Evolutionary conservation across 1,284 basidiomycete genomes (phyloP).

Genomic region (Irpex sp.): DNA sequence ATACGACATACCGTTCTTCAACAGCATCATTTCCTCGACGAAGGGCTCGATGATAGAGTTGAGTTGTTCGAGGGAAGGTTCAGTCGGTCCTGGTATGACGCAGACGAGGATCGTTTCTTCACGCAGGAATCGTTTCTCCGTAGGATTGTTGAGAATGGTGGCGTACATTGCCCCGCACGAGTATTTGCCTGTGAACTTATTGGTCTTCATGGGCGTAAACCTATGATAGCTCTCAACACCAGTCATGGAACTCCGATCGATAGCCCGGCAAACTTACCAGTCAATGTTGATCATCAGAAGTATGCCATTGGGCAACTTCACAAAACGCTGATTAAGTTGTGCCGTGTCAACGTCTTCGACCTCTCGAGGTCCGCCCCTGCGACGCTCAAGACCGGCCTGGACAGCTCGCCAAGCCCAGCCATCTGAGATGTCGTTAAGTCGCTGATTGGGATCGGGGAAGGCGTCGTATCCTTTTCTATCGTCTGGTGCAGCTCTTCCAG

Average conservation of each 20-base stretch:
- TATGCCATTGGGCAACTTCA: slow-evolving; percentile 17
- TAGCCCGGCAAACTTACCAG: slow-evolving; percentile 13
- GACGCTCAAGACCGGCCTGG: slow-evolving; percentile 16
- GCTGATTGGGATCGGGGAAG: background rate
- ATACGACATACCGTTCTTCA: background rate
- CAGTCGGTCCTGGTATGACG: background rate
- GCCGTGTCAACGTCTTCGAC: slow-evolving; percentile 17
- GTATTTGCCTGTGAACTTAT: slow-evolving; percentile 1
- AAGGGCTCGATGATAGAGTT: background rate
- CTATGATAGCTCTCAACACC: no score
- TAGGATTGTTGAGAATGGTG: background rate
- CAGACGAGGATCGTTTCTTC: background rate
- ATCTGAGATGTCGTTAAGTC: slow-evolving; percentile 17
- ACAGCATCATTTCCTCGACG: background rate
- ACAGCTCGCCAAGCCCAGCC: slow-evolving; percentile 21
- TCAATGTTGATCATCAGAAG: slow-evolving; percentile 19
- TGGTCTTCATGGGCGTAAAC: background rate
- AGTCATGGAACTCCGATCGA: no score
- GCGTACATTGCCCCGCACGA: background rate
- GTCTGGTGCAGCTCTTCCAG: slow-evolving; percentile 3
- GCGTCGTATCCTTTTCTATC: background rate
- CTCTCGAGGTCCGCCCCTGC: slow-evolving; percentile 5
- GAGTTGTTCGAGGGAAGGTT: background rate
- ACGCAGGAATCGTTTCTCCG: background rate
- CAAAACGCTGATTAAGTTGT: slow-evolving; percentile 18